A percentile compares a stretch with the other conserved stretches of the same genome.
Conservation (phyloP, 106 monocot genomes). For the Ottelia alismoides region DNA sequence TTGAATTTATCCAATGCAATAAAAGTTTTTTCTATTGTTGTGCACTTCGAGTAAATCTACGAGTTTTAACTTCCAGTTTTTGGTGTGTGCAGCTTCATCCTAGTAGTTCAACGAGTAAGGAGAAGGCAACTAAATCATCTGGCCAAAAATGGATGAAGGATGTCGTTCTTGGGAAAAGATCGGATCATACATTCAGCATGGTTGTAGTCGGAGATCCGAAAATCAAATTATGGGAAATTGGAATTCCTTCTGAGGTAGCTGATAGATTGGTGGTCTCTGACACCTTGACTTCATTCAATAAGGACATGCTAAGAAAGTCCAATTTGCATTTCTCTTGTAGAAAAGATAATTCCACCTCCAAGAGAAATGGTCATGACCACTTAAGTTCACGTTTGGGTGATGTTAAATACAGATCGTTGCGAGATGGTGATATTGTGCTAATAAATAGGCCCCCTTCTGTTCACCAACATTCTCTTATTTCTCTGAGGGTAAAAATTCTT, state of each 20-base stretch:
- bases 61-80: no score
- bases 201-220: slow-evolving; percentile 82
- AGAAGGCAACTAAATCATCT: slow-evolving; percentile 17
- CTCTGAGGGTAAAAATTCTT: slow-evolving; percentile 44
- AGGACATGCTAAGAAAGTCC: slow-evolving; percentile 23
- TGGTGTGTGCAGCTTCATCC: slow-evolving; percentile 33
- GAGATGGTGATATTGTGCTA: slow-evolving; percentile 69
- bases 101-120: slow-evolving; percentile 16
- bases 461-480: slow-evolving; percentile 81
- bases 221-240: slow-evolving; percentile 65
- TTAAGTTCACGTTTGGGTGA: no score
- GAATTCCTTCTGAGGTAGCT: slow-evolving; percentile 43
- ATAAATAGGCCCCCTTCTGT: slow-evolving; percentile 78
- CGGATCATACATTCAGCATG: slow-evolving; percentile 70
- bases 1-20: background rate
- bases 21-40: background rate
- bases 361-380: background rate
- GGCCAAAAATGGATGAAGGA: slow-evolving; percentile 82
- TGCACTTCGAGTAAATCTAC: no score
- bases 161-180: slow-evolving; percentile 58
- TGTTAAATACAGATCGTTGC: slow-evolving; percentile 49
- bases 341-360: background rate
- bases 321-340: no score
- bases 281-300: slow-evolving; percentile 40
- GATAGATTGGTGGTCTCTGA: slow-evolving; percentile 32